Evolutionary conservation across 352 stramenopile genomes (phyloP), one percentile per base, ranked within the genome.

Genomic region (Paralagenidium karlingii): DNA sequence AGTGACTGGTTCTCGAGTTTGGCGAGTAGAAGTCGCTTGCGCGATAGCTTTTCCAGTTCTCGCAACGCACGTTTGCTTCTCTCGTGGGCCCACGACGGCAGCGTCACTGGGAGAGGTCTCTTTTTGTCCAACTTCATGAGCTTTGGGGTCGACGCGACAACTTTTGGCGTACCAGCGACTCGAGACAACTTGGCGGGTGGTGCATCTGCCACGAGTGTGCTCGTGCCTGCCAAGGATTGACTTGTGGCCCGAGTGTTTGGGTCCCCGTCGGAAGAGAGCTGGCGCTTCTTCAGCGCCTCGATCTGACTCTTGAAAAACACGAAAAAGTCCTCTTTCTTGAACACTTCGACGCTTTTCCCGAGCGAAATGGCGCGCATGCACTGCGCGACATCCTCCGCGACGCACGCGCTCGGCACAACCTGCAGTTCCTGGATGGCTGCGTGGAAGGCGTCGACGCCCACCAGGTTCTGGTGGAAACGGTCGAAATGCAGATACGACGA

Each of bases 401-500:
- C 45, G 58, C 60, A 79, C 1, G 68, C 33, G 5, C 34, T 29
- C 3, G 39, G 22, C 7, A 40, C 2, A 12, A 69, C 41, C 7
- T 43, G 59, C 19, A 82, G 45, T 27, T 80, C 60, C 3, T 65
- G 53, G 13, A 84, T 40, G 16, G 55, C 67, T 2, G 63, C 38
- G 53, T 75, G 63, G 45, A 83, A 55, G 40, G 71, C 55, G 26
- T 76, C 62, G 11, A 61, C 51, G 10, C 60, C 53, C 2, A 81
- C 67, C 18, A 79, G 50, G 0, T 62, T 62, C 27, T 71, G 41
- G 11, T 56, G 59, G 3, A 34, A 40, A 8, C 61, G 63, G 37
- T 77, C 66, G 27, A 83, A 83, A 45, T 83, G 69, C 8, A 55
- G 45, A 27, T 71, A 83, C 20, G 66, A 77, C 20, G 67, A 55